These are phyloP conservation scores for Melanopsichium pennsylvanicum DNA, from an alignment of 1,284 basidiomycete genomes.

Conservation along the genomic window DNA sequence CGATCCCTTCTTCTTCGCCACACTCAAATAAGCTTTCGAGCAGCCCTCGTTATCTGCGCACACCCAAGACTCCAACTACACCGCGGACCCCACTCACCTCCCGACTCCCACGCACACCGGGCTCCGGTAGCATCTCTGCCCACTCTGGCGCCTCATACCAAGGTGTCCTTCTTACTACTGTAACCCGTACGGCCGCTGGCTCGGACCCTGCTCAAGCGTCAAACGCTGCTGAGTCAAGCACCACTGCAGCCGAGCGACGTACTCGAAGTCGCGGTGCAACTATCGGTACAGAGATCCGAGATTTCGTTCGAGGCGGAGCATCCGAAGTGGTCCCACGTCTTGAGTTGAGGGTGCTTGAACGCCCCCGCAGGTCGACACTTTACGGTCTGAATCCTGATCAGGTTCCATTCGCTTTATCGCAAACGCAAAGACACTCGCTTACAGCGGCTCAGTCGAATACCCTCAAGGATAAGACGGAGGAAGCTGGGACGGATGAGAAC, in stretches of 20 bases:
- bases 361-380: constrained; percentile 10
- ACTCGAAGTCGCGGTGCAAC: constrained; percentile 12
- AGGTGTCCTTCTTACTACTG: constrained; percentile 29
- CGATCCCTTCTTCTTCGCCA: neutral
- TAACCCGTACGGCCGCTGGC: constrained; percentile 10
- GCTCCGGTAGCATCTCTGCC: too few species aligned
- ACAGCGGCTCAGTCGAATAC: constrained; percentile 3
- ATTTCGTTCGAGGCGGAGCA: constrained; percentile 25
- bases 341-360: constrained; percentile 24
- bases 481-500: neutral
- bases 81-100: constrained; percentile 13
- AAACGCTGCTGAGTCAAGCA: neutral
- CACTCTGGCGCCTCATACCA: constrained; percentile 11
- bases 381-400: neutral
- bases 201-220: neutral
- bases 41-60: constrained; percentile 5
- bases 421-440: constrained; percentile 11
- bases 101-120: constrained; percentile 9
- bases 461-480: neutral
- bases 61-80: neutral
- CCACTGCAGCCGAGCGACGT: neutral
- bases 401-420: neutral
- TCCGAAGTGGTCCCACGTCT: constrained; percentile 23
- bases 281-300: constrained; percentile 17
- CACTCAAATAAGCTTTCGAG: neutral